Percentiles rank a stretch among this genome's conserved stretches.
Evolutionary conservation across 2,329 filamentous ascomycete species (phyloP).

Genomic region (Thelonectria blattea): DNA sequence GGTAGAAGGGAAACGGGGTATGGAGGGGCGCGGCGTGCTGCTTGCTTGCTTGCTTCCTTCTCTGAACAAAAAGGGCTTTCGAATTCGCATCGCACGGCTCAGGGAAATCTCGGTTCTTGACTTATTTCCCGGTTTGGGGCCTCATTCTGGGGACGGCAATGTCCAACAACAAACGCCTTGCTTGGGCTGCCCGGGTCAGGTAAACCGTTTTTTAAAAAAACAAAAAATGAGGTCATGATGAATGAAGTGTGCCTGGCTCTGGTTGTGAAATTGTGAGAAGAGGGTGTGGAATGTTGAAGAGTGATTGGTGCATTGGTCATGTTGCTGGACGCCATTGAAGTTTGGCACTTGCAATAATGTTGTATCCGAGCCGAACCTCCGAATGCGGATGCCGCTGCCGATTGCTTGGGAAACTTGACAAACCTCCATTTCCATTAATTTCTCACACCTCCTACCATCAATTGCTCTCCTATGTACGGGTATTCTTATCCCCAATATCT

Average conservation of each 20-base stretch:
- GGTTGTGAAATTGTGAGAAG: constrained; percentile 5
- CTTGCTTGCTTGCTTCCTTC: constrained; percentile 41
- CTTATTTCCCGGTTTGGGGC: constrained; percentile 47
- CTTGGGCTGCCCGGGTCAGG: constrained; percentile 41
- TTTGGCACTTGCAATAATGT: not conserved
- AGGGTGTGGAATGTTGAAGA: not conserved
- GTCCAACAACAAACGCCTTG: constrained; percentile 33
- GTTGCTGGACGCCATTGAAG: not conserved
- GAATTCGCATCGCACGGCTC: constrained; percentile 49
- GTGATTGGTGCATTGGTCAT: too few species aligned
- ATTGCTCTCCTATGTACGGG: not conserved
- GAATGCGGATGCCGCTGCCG: not conserved
- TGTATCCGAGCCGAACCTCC: constrained; percentile 12
- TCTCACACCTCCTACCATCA: not conserved
- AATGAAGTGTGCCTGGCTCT: constrained; percentile 26
- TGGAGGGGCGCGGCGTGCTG: constrained; percentile 47
- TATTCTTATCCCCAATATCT: not conserved
- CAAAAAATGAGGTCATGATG: constrained; percentile 49
- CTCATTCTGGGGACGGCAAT: constrained; percentile 45
- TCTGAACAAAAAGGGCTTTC: constrained; percentile 40
- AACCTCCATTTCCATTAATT: not conserved
- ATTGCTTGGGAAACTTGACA: not conserved
- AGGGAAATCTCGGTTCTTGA: constrained; percentile 46
- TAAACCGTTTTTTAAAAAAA: constrained; percentile 37
- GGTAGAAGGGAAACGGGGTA: constrained; percentile 44